phyloP scores from a whole-genome alignment of 345 rosid species.

The Citrus medica region DNA sequence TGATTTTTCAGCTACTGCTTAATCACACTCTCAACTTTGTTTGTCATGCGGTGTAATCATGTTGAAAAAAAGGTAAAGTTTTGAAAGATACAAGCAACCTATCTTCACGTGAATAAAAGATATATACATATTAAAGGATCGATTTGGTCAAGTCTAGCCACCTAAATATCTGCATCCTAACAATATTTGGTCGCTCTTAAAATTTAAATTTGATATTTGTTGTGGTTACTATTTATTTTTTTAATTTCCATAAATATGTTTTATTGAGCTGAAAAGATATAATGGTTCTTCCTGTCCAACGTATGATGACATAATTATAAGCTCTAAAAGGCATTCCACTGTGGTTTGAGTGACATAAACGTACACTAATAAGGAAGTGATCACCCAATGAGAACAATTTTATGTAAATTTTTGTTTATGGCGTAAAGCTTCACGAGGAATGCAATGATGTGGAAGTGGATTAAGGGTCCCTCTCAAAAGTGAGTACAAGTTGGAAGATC shows the following conservation, averaged over 20 bases:
- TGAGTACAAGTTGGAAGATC: constrained; percentile 2
- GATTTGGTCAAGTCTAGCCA: background rate
- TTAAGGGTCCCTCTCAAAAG: constrained; percentile 22
- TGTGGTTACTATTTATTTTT: no score
- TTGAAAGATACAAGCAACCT: constrained; percentile 8
- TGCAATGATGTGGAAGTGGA: constrained; percentile 20
- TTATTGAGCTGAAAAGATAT: background rate
- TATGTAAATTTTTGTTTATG: background rate
- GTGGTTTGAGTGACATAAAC: background rate
- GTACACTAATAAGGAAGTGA: background rate
- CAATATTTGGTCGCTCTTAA: no score
- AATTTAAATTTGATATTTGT: no score
- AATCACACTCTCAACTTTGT: constrained; percentile 24
- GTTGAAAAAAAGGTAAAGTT: constrained; percentile 4
- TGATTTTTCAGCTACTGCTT: background rate
- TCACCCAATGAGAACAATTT: constrained; percentile 10
- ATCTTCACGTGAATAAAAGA: constrained; percentile 30
- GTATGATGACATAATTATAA: constrained; percentile 28
- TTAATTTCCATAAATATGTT: background rate
- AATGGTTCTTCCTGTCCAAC: constrained; percentile 9
- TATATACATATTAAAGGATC: background rate
- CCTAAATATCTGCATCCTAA: background rate
- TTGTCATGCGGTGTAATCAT: constrained; percentile 5
- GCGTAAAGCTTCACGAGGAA: background rate
- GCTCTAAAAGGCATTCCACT: constrained; percentile 6